Evolutionary conservation across 2,329 filamentous ascomycete genomes (phyloP), one percentile per base, ranked within the genome.

Genomic region (Trichoderma koningiopsis): DNA sequence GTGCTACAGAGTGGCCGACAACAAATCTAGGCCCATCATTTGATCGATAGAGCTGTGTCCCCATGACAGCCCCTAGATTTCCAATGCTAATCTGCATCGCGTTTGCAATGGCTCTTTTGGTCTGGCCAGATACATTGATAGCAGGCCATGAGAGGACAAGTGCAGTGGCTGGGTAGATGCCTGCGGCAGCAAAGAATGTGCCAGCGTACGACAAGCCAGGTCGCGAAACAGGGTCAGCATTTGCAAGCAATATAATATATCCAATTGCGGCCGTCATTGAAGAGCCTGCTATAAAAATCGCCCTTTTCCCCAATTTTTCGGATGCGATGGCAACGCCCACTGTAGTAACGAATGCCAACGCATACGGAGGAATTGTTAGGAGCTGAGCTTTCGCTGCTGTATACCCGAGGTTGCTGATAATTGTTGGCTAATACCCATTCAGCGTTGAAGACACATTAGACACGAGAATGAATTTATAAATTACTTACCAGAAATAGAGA

Each of bases 81-180:
- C 90, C 91, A 62, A 92, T 89, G 11, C 87, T 89, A 69, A 92
- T 68, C 52, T 68, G 92, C 85, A 92, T 87, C 0, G 88, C 90
- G 59, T 89, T 91, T 2, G 87, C 88, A 4, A 89, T 87, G 0
- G 88, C 88, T 0, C 90, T 83, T 77, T 92, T 92, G 0, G 89
- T 91, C 77, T 92, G 89, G 0, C 89, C 89, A 0, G 88, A 89
- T 0, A 92, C 88, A 70, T 92, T 92, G 76, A 91, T 91, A 1
- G 90, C 89, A 0, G 89, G 88, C 90, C 90, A 92, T 0, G 87
- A 88, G 0, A 92, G 81, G 0, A 88, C 86, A 2, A 91, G 83
- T 0, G 89, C 88, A 0, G 84, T 86, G 0, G 87, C 85, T 0
- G 89, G 89, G 75, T 91, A 92, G 72, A 92, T 91, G 0, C 90